These are phyloP conservation scores for Silybum marianum DNA, from an alignment of 129 eudicot genomes.

Conservation along the genomic window DNA sequence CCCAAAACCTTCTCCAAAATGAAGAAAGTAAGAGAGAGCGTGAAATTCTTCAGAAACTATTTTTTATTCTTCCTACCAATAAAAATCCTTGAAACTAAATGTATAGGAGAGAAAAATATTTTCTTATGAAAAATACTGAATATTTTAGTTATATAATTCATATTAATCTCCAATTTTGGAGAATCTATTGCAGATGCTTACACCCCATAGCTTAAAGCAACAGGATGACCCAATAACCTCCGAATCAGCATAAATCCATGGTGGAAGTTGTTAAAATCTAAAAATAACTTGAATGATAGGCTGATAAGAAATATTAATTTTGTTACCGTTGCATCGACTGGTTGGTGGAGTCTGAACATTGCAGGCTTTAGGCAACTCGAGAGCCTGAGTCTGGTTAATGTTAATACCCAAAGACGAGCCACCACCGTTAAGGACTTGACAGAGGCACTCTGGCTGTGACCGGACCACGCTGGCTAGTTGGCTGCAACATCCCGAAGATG, in stretches of 20 bases:
- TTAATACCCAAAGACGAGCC: slow-evolving; percentile 27
- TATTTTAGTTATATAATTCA: too few relatives aligned
- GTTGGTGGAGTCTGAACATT: slow-evolving; percentile 34
- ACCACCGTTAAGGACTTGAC: slow-evolving; percentile 31
- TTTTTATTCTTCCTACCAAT: too few relatives aligned
- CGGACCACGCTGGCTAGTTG: slow-evolving; percentile 30
- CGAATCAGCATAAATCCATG: not conserved
- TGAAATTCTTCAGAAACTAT: too few relatives aligned
- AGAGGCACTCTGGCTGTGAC: slow-evolving; percentile 31
- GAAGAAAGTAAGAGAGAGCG: too few relatives aligned
- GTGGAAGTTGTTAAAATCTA: not conserved
- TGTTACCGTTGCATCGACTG: slow-evolving; percentile 36
- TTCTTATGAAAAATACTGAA: too few relatives aligned
- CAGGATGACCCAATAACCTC: not conserved
- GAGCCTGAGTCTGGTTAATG: slow-evolving; percentile 33
- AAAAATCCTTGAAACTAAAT: too few relatives aligned
- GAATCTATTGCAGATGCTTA: too few relatives aligned
- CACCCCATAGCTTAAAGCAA: too few relatives aligned
- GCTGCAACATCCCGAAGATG: slow-evolving; percentile 34
- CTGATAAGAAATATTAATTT: not conserved
- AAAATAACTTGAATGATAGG: not conserved
- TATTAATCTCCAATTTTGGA: too few relatives aligned
- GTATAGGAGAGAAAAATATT: too few relatives aligned
- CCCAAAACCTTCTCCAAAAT: too few relatives aligned
- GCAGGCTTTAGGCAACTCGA: slow-evolving; percentile 31